phyloP scores from a whole-genome alignment of 2,329 filamentous ascomycete species.

The Xylaria digitata region DNA sequence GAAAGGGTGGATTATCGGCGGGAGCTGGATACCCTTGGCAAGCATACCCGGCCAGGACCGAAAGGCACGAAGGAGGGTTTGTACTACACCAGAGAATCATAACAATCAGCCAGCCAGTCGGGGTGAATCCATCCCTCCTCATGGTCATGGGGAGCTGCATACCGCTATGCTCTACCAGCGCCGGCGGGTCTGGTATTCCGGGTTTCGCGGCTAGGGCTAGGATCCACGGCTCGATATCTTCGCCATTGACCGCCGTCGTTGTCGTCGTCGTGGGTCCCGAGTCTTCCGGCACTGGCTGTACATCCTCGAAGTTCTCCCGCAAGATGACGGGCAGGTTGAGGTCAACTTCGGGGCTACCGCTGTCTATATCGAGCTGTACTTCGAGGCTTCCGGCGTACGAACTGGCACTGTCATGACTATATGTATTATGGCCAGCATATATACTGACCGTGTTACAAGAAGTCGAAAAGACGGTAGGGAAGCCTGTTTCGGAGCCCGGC shows the following conservation, averaged over 20 bases:
- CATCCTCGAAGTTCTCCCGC: not conserved
- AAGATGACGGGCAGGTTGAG: not conserved
- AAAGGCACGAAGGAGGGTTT: slow-evolving; percentile 51
- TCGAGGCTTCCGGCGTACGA: slow-evolving; percentile 18
- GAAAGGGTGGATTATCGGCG: slow-evolving; percentile 52
- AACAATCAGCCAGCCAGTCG: not conserved
- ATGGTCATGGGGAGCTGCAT: not conserved
- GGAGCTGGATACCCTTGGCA: slow-evolving; percentile 52
- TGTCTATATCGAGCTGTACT: slow-evolving; percentile 12
- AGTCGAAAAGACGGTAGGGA: slow-evolving; percentile 1
- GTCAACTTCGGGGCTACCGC: slow-evolving; percentile 1
- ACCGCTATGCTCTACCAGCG: slow-evolving; percentile 37
- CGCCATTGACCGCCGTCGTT: not conserved
- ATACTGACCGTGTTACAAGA: not conserved
- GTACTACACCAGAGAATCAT: slow-evolving; percentile 24
- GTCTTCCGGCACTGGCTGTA: not conserved
- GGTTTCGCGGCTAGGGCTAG: slow-evolving; percentile 22
- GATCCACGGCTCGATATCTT: slow-evolving; percentile 34
- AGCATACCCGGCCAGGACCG: slow-evolving; percentile 55
- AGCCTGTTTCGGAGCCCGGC: slow-evolving; percentile 10
- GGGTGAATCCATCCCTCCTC: not conserved
- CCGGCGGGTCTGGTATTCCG: slow-evolving; percentile 14
- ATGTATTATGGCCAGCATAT: not conserved
- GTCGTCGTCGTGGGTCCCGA: not conserved
- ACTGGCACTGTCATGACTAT: slow-evolving; percentile 3